Evolutionary conservation across 2,329 filamentous ascomycete genomes (phyloP).

Genomic region (Rachicladosporium sp.): DNA sequence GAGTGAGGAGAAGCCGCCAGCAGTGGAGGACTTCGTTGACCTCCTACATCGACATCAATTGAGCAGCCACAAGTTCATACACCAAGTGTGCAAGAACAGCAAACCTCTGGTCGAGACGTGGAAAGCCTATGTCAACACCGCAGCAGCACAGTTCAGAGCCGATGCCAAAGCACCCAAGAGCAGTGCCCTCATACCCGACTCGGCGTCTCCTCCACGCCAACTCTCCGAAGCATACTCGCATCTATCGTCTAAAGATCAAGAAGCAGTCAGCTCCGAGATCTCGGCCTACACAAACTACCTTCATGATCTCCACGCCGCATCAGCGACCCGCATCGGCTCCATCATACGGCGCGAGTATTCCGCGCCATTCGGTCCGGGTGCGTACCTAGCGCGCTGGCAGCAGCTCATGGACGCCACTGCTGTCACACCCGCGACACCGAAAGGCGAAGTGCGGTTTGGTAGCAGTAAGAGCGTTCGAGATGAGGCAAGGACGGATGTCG

Average conservation of each 20-base stretch:
- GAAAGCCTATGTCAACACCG: slow-evolving; percentile 47
- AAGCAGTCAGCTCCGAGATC: slow-evolving; percentile 38
- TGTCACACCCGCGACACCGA: slow-evolving; percentile 48
- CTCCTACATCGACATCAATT: slow-evolving; percentile 53
- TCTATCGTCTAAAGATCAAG: slow-evolving; percentile 37
- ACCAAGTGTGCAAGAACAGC: slow-evolving; percentile 56
- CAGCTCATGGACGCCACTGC: slow-evolving; percentile 55
- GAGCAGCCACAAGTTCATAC: slow-evolving; percentile 56
- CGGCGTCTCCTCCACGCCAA: slow-evolving; percentile 18
- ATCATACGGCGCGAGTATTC: slow-evolving; percentile 36
- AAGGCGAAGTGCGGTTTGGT: slow-evolving; percentile 39
- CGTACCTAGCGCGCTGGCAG: slow-evolving; percentile 63
- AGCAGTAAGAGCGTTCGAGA: slow-evolving; percentile 24
- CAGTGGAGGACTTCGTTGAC: slow-evolving; percentile 59
- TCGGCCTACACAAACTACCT: slow-evolving; percentile 53
- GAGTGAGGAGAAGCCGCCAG: slow-evolving; percentile 33
- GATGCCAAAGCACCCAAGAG: slow-evolving; percentile 14
- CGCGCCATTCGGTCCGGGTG: slow-evolving; percentile 52
- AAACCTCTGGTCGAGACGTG: slow-evolving; percentile 52
- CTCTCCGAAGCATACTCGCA: slow-evolving; percentile 32
- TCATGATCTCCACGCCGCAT: slow-evolving; percentile 40
- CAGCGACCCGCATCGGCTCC: slow-evolving; percentile 41
- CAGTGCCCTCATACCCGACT: slow-evolving; percentile 12
- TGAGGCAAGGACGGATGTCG: slow-evolving; percentile 23
- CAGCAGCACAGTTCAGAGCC: slow-evolving; percentile 43